Evolutionary conservation across 2,329 filamentous ascomycete species (phyloP).

Genomic region (Alternaria ethzedia): DNA sequence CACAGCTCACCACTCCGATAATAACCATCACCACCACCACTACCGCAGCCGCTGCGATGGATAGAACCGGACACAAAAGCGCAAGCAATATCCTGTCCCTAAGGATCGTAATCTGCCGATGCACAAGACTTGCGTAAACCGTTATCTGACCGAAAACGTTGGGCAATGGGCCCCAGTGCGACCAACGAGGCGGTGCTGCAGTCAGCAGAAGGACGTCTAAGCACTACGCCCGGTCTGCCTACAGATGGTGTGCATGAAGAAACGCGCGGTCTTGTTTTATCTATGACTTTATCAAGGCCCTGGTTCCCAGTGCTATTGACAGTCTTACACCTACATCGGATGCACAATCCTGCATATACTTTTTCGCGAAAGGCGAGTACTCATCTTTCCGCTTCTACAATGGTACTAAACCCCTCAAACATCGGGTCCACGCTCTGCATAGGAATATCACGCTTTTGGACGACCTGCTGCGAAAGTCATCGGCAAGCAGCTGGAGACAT

Average conservation of each 20-base stretch:
- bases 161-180: too few relatives aligned
- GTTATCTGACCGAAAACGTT: too few relatives aligned
- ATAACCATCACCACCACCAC: background rate
- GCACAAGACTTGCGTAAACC: too few relatives aligned
- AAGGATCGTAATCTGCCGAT: accelerated
- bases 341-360: background rate
- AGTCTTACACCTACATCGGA: background rate
- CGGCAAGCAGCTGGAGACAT: conserved; percentile 8
- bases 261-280: background rate
- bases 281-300: background rate
- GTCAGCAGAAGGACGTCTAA: background rate
- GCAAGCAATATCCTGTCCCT: too few relatives aligned
- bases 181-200: background rate
- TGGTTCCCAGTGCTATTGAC: background rate
- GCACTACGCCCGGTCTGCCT: too few relatives aligned
- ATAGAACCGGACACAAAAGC: too few relatives aligned
- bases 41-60: too few relatives aligned
- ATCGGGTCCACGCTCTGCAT: background rate
- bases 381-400: background rate
- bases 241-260: too few relatives aligned
- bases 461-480: background rate
- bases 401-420: background rate
- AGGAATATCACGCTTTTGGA: background rate
- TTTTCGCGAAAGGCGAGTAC: background rate
- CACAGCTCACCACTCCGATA: background rate